phyloP scores from a whole-genome alignment of 176 grass and related monocot genomes.

The Hsuehochloa calcarea region DNA sequence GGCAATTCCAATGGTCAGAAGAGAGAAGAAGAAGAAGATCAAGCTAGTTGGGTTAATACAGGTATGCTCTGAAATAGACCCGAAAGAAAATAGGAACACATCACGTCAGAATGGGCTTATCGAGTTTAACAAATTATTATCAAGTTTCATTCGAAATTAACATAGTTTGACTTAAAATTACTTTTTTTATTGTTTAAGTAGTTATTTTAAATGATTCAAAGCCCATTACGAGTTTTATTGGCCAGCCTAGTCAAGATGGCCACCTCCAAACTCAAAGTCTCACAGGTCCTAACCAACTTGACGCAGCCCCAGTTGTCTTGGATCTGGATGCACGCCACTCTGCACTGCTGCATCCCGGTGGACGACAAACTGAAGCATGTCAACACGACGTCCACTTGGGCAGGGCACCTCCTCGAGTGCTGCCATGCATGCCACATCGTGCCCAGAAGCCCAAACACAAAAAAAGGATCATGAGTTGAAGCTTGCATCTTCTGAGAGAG shows the following conservation, averaged over 20 bases:
- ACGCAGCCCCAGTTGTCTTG: background rate
- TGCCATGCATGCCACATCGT: background rate
- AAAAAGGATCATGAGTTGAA: background rate
- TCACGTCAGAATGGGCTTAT: too few species aligned
- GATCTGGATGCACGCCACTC: background rate
- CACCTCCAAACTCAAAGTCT: background rate
- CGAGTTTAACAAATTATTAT: too few species aligned
- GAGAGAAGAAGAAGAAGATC: background rate
- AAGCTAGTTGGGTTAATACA: too few species aligned
- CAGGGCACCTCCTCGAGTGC: background rate
- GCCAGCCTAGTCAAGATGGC: too few species aligned
- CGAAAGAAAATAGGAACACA: too few species aligned
- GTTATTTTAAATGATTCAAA: too few species aligned
- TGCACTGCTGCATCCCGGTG: background rate
- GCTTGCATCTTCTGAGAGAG: too few species aligned
- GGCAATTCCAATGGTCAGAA: background rate
- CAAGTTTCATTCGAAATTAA: too few species aligned
- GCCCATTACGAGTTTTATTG: too few species aligned
- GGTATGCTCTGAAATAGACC: too few species aligned
- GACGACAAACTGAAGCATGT: background rate
- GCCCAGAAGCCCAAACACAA: background rate
- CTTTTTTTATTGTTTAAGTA: too few species aligned
- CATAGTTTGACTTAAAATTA: too few species aligned
- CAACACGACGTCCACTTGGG: background rate
- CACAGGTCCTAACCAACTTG: background rate